These are phyloP conservation scores for Simmondsia chinensis DNA, from an alignment of 148 eudicot species.

Conservation along the genomic window DNA sequence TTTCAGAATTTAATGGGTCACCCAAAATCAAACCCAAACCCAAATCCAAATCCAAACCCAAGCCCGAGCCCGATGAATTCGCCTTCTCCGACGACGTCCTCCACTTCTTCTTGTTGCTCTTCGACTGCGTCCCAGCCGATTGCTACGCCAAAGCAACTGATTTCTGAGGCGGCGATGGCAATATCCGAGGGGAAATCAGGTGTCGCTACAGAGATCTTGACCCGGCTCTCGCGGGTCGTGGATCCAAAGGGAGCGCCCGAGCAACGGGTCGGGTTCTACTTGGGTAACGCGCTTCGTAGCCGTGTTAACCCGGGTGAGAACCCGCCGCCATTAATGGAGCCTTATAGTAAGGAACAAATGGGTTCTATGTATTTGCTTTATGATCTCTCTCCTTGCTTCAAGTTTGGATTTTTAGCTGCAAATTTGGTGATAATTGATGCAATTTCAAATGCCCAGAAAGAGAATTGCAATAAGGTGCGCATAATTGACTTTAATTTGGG, in stretches of 20 bases:
- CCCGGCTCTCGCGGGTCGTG: conserved; percentile 33
- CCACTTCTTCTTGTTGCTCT: conserved; percentile 57
- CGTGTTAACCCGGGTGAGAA: conserved; percentile 33
- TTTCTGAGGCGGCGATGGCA: conserved; percentile 54
- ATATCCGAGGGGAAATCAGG: conserved; percentile 55
- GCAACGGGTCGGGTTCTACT: conserved; percentile 45
- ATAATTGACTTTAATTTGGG: conserved; percentile 74
- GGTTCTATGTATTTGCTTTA: conserved; percentile 29
- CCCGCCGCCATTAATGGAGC: conserved; percentile 26
- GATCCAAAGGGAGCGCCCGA: conserved; percentile 41
- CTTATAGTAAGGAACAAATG: conserved; percentile 36
- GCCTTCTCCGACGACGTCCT: conserved; percentile 69
- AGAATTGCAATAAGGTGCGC: conserved; percentile 24
- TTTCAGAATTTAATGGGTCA: conserved; percentile 39
- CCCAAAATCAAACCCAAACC: conserved; percentile 6
- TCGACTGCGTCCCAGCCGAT: conserved; percentile 33
- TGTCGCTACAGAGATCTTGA: conserved; percentile 23
- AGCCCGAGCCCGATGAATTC: conserved; percentile 30
- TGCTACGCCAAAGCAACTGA: conserved; percentile 25
- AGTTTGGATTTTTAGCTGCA: conserved; percentile 58
- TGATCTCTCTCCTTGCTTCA: conserved; percentile 68
- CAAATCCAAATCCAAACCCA: too few relatives aligned
- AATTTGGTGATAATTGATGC: conserved; percentile 65
- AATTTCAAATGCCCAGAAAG: conserved; percentile 17
- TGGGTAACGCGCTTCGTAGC: conserved; percentile 44